Conservation (phyloP, 805 yeast species). For the Candida silvatica region DNA sequence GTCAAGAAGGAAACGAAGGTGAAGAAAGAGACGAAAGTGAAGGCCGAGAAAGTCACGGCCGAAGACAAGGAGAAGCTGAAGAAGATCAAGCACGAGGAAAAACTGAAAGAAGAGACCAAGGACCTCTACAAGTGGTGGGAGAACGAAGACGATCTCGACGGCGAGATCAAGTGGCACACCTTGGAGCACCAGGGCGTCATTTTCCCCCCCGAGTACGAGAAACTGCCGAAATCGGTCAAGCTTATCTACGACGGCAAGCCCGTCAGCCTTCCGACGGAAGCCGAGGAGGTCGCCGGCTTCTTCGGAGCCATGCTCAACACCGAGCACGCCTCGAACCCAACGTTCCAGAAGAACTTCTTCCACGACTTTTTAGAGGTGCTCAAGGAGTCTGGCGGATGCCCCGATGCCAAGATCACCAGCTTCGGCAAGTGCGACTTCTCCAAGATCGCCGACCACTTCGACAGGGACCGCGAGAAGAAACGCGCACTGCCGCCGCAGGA, state of each 20-base stretch:
- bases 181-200: conserved; percentile 85
- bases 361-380: conserved; percentile 65
- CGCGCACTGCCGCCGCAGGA: conserved; percentile 63
- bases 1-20: conserved; percentile 2
- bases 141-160: conserved; percentile 62
- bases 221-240: conserved; percentile 71
- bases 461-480: conserved; percentile 60
- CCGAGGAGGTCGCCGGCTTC: conserved; percentile 96
- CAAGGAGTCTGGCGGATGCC: conserved; percentile 60
- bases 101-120: conserved; percentile 34
- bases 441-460: conserved; percentile 65
- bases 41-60: conserved; percentile 3
- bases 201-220: conserved; percentile 89
- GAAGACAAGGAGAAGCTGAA: conserved; percentile 9
- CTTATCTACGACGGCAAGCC: conserved; percentile 70
- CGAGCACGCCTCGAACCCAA: conserved; percentile 83
- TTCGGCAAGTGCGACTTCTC: conserved; percentile 74
- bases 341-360: conserved; percentile 82
- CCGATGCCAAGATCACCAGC: conserved; percentile 35
- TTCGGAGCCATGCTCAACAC: conserved; percentile 82
- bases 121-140: conserved; percentile 81
- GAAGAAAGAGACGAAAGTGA: conserved; percentile 5
- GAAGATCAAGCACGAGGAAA: conserved; percentile 15
- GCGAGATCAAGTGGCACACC: conserved; percentile 76
- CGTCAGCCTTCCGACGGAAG: conserved; percentile 64